Evolutionary conservation across 352 stramenopile genomes (phyloP).

Genomic region (Phytophthora meadii): DNA sequence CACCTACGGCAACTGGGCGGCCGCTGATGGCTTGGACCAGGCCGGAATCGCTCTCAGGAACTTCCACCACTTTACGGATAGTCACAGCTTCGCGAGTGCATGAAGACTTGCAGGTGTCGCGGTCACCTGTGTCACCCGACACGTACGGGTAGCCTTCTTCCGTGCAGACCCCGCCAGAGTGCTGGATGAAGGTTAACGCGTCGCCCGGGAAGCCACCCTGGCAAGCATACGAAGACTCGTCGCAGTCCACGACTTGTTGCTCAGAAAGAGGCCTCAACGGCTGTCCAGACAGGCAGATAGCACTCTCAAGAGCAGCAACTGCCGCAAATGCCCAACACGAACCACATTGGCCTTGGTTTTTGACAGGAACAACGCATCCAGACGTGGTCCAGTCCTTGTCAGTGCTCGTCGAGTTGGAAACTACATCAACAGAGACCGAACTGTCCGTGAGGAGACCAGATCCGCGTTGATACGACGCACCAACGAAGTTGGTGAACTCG

Average conservation of each 20-base stretch:
- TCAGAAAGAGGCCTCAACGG: constrained; percentile 89
- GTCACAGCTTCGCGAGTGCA: constrained; percentile 42
- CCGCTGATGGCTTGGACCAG: constrained; percentile 89
- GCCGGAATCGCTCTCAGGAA: constrained; percentile 79
- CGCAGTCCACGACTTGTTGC: constrained; percentile 94
- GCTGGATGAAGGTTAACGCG: constrained; percentile 91
- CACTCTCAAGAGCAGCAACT: constrained; percentile 91
- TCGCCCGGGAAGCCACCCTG: constrained; percentile 90
- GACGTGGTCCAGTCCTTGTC: constrained; percentile 72
- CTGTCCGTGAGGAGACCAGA: constrained; percentile 7
- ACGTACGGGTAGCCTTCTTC: constrained; percentile 86
- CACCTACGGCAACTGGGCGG: constrained; percentile 94
- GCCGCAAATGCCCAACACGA: constrained; percentile 98
- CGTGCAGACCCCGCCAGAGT: constrained; percentile 77
- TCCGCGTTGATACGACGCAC: constrained; percentile 44
- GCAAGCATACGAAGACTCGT: constrained; percentile 85
- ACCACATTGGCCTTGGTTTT: constrained; percentile 97
- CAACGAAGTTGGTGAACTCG: constrained; percentile 66
- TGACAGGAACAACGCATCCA: constrained; percentile 75
- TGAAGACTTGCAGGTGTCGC: constrained; percentile 39
- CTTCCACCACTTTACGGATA: constrained; percentile 56
- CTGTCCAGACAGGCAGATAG: constrained; percentile 81
- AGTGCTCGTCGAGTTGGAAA: constrained; percentile 23
- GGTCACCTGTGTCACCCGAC: constrained; percentile 47
- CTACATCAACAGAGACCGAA: background rate